Evolutionary conservation across 2,329 filamentous ascomycete genomes (phyloP).

Genomic region (Hypoxylon sp.): DNA sequence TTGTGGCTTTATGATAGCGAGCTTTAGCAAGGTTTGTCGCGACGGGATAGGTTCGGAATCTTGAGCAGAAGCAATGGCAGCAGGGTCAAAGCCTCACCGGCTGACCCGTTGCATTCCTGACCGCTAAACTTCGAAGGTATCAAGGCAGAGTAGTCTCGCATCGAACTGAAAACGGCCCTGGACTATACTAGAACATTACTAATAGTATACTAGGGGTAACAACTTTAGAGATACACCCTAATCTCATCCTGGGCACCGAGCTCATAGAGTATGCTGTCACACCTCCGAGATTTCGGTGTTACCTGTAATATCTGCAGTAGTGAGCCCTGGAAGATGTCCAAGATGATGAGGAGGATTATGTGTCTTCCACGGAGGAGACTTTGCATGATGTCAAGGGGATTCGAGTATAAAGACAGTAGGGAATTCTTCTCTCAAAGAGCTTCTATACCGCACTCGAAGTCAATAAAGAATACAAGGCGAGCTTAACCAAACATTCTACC

Average conservation of each 20-base stretch:
- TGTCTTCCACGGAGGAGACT: slow-evolving; percentile 12
- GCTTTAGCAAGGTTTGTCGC: neutral
- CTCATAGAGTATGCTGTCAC: slow-evolving; percentile 10
- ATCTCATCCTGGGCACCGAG: neutral
- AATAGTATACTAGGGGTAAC: slow-evolving; percentile 1
- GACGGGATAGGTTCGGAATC: slow-evolving; percentile 34
- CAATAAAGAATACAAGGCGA: slow-evolving; percentile 14
- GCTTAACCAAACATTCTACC: slow-evolving; percentile 3
- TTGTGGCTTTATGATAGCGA: neutral
- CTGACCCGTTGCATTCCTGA: slow-evolving; percentile 27
- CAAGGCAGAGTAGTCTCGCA: slow-evolving; percentile 4
- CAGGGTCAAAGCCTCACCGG: slow-evolving; percentile 22
- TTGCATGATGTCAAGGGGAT: slow-evolving; percentile 1
- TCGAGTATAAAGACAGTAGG: slow-evolving; percentile 33
- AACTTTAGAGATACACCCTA: slow-evolving; percentile 1
- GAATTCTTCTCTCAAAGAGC: neutral
- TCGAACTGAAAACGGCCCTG: slow-evolving; percentile 2
- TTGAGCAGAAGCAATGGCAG: neutral
- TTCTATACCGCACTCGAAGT: neutral
- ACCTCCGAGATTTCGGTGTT: slow-evolving; percentile 17
- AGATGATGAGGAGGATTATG: slow-evolving; percentile 23
- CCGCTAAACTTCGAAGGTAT: slow-evolving; percentile 8
- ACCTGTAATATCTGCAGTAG: slow-evolving; percentile 14
- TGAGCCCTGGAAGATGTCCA: neutral
- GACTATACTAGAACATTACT: neutral